These are phyloP conservation scores for Alisma plantagoaquatica DNA, from an alignment of 106 monocot genomes.

Conservation along the genomic window DNA sequence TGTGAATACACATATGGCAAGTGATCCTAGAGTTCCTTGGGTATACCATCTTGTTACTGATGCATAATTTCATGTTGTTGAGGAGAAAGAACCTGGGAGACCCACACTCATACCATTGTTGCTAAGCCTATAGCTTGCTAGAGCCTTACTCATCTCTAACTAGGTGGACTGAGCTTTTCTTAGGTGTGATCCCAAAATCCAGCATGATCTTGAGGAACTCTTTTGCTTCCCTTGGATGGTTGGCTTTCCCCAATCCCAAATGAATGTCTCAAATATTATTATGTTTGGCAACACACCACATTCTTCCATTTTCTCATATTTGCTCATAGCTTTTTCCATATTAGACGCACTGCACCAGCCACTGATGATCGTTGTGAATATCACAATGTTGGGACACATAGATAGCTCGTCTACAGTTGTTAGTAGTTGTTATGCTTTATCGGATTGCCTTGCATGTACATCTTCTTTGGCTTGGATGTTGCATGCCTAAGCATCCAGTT, in stretches of 20 bases:
- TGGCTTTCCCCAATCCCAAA: slow-evolving; percentile 81
- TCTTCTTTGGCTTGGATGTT: slow-evolving; percentile 79
- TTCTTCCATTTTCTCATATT: slow-evolving; percentile 43
- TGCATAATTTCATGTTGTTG: too few species aligned
- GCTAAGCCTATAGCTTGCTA: slow-evolving; percentile 64
- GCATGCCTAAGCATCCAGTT: slow-evolving; percentile 58
- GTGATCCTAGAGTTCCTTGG: too few species aligned
- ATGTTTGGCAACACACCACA: slow-evolving; percentile 47
- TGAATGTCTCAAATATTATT: slow-evolving; percentile 72
- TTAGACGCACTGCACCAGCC: slow-evolving; percentile 72
- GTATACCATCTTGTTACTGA: too few species aligned
- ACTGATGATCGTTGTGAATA: slow-evolving; percentile 75
- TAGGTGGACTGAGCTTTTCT: slow-evolving; percentile 25
- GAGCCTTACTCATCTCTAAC: slow-evolving; percentile 67
- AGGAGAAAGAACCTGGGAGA: too few species aligned
- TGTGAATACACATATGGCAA: too few species aligned
- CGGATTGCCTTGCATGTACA: slow-evolving; percentile 54
- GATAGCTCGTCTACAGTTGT: slow-evolving; percentile 32
- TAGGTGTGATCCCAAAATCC: slow-evolving; percentile 36
- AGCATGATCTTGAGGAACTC: slow-evolving; percentile 60
- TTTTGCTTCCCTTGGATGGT: slow-evolving; percentile 75
- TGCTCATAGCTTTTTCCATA: slow-evolving; percentile 64
- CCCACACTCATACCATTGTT: too few species aligned
- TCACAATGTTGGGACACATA: slow-evolving; percentile 56
- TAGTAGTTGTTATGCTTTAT: slow-evolving; percentile 61